Conservation (phyloP, 2,329 filamentous ascomycete genomes). For the Fusarium miscanthi region DNA sequence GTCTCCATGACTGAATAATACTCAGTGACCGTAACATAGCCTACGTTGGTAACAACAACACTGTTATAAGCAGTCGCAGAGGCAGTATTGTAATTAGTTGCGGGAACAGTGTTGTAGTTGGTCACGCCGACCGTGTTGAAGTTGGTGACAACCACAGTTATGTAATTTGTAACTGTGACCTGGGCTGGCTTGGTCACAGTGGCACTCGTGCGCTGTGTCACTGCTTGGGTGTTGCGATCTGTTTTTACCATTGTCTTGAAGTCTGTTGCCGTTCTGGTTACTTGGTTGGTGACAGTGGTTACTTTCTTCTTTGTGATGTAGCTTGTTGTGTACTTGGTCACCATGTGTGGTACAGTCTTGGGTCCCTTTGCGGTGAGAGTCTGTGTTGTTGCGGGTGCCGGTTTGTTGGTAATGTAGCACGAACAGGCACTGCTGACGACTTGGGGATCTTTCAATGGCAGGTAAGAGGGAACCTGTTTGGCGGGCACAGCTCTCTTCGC, state of each 20-base stretch:
- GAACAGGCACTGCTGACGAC: not conserved
- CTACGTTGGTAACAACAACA: not conserved
- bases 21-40: not conserved
- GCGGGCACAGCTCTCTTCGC: not conserved
- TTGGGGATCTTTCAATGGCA: not conserved
- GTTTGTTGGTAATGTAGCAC: not conserved
- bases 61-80: not conserved
- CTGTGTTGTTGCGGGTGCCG: not conserved
- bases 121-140: not conserved
- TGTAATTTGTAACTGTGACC: not conserved
- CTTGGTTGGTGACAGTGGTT: rapidly evolving
- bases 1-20: not conserved
- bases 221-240: not conserved
- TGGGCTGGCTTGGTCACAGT: not conserved
- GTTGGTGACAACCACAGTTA: not conserved
- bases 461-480: not conserved
- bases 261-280: not conserved
- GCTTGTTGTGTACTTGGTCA: not conserved
- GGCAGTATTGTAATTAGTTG: not conserved
- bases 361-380: not conserved
- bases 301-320: not conserved
- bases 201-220: not conserved
- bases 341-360: not conserved
- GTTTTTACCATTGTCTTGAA: not conserved
- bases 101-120: rapidly evolving